Evolutionary conservation across 345 rosid species (phyloP), one percentile per base, ranked within the genome.

Genomic region (Populus simonii): DNA sequence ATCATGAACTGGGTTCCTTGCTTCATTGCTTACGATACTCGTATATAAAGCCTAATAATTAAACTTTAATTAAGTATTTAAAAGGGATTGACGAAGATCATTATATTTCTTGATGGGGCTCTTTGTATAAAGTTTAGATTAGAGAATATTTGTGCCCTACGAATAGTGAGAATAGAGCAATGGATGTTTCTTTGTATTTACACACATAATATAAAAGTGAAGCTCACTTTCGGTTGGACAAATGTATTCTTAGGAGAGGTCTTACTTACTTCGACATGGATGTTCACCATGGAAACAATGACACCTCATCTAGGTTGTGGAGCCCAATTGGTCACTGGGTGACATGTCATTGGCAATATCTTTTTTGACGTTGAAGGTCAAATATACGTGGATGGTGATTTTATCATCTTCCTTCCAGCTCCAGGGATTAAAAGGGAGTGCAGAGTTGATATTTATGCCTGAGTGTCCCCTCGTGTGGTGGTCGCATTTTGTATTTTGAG

Each of bases 391-490:
- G 1, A 1, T 17, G 23, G 70, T 67, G 45, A 62, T 47, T 47
- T 20, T 18, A 43, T 7, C 47, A 61, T 41, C 11, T 41, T 38
- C 47, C 17, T 43, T 33, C 36, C 65, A 53, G 22, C 31, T 33
- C 36, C 65, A 53, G 22, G 38, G 68, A 66, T 22, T 20, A 27
- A 74, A 70, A 74, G 65, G 41, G 55, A 71, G n/a, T 72, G 15
- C 8, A 80, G 77, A 77, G 83, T 70, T 27, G 76, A 66, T 10
- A 10, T 36, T 22, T 63, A 13, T 63, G 27, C 7, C 1, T 63
- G 39, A 0, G 69, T n/a, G 78, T 41, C 76, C 82, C 76, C 78
- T 78, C 82, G 83, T 81, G 83, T 55, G 79, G 80, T 74, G 86
- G 72, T 79, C 43, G 39, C 43, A 71, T 68, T 78, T 63, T 36